Evolutionary conservation across 2,329 filamentous ascomycete genomes (phyloP), one percentile per base, ranked within the genome.

Genomic region (Colletotrichum graminicola): DNA sequence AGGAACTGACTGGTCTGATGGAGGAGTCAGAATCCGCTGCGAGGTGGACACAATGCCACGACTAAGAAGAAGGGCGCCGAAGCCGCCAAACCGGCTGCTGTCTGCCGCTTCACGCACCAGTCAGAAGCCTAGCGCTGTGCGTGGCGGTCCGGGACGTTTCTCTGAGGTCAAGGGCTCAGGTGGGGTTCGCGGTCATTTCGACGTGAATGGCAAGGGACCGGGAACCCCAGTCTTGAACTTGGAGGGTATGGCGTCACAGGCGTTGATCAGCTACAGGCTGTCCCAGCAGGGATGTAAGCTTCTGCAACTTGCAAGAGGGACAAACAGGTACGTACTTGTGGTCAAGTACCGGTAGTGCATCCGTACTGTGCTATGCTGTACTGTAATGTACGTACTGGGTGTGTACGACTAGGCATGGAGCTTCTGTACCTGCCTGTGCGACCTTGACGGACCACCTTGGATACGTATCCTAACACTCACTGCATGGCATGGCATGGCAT

Each of bases 181-280:
- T 67, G 56, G 61, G 54, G 64, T 54, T 67, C 59, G 45, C 68
- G 29, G 45, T 70, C 18, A 39, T 39, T 36, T 62, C 43, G 57
- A 45, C 51, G 51, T 54, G 23, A 45, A 26, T 41, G 67, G 65
- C 47, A n/a, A 56, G 59, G 47, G 68, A 54, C 52, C 18, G 54
- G 65, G 59, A 59, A 59, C 62, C 57, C 59, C 49, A 49, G 68
- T 29, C 65, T 68, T 68, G 65, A 57, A 59, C 65, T n/a, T 63
- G 68, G 64, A 63, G 54, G 68, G 68, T 74, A 79, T 79, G 78
- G 78, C 78, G 78, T 79, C 78, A 79, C 77, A 74, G 66, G 67
- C 69, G 76, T 71, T 76, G 77, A 79, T 79, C 77, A 66, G 64
- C 66, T 74, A 76, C 72, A 73, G 18, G 21, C 21, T 34, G 43